Percentiles rank a stretch among this genome's conserved stretches.
Evolutionary conservation across 2,329 filamentous ascomycete species (phyloP).

Genomic region (Aspergillus sp.): DNA sequence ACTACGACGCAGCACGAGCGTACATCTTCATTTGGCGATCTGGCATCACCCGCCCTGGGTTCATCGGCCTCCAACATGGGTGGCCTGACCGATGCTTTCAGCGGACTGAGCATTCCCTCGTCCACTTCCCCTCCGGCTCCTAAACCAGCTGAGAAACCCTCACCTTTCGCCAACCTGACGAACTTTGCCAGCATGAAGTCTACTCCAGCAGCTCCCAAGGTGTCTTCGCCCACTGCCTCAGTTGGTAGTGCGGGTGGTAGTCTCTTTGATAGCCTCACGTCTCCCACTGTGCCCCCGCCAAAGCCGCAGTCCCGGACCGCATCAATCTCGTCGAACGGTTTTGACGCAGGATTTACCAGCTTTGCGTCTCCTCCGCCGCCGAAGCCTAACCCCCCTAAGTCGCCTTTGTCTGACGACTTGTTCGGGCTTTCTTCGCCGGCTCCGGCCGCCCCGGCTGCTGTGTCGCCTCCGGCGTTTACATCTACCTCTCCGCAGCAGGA

Average conservation of each 20-base stretch:
- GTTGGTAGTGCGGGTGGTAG: slow-evolving; percentile 72
- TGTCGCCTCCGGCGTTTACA: slow-evolving; percentile 40
- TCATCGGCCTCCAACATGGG: slow-evolving; percentile 50
- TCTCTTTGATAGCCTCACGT: slow-evolving; percentile 74
- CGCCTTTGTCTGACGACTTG: slow-evolving; percentile 70
- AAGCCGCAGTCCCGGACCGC: slow-evolving; percentile 47
- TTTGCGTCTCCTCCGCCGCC: slow-evolving; percentile 52
- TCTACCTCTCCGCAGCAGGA: slow-evolving; percentile 40
- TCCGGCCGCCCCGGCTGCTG: slow-evolving; percentile 41
- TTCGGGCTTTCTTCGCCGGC: slow-evolving; percentile 70
- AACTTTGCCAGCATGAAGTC: slow-evolving; percentile 54
- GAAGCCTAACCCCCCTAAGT: slow-evolving; percentile 47
- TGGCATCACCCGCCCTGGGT: slow-evolving; percentile 57
- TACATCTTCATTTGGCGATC: slow-evolving; percentile 66
- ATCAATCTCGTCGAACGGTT: slow-evolving; percentile 59
- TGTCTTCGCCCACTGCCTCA: slow-evolving; percentile 53
- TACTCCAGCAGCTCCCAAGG: slow-evolving; percentile 47
- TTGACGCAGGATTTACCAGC: slow-evolving; percentile 67
- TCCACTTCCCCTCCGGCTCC: slow-evolving; percentile 41
- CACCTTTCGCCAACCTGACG: slow-evolving; percentile 65
- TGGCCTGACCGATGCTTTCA: slow-evolving; percentile 79
- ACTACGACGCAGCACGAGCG: slow-evolving; percentile 57
- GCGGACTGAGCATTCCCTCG: slow-evolving; percentile 63
- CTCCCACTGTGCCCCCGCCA: slow-evolving; percentile 57
- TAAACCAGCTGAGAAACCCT: slow-evolving; percentile 53